Percentiles rank a stretch among this genome's conserved stretches.
Evolutionary conservation across 495 filamentous ascomycete genomes (phyloP).

Genomic region (Neurospora tetraspora): DNA sequence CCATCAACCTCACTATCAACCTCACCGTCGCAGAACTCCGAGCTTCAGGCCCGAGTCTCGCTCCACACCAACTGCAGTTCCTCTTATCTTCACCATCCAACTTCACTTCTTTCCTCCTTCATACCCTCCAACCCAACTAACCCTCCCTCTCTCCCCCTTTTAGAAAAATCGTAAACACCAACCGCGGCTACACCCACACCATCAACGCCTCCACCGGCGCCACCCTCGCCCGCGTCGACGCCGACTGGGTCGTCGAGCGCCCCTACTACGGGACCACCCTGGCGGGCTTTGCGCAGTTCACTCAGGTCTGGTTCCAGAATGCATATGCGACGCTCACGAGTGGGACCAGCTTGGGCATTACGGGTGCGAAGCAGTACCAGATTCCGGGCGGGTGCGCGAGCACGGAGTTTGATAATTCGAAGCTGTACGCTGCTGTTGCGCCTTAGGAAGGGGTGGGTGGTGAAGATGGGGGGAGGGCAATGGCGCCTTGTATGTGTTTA

Average conservation of each 20-base stretch:
- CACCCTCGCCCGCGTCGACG: constrained; percentile 13
- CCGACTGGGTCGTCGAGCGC: constrained; percentile 24
- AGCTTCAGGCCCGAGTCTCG: neutral
- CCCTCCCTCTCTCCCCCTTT: neutral
- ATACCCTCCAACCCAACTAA: neutral
- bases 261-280: constrained; percentile 15
- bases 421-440: neutral
- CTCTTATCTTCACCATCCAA: neutral
- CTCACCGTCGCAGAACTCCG: neutral
- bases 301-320: constrained; percentile 20
- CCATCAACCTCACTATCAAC: neutral
- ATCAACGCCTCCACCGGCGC: constrained; percentile 8
- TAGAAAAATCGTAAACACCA: constrained; percentile 11
- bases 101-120: neutral
- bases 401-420: constrained; percentile 10
- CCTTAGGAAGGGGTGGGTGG: neutral
- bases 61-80: neutral
- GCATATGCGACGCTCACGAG: constrained; percentile 6
- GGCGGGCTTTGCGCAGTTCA: constrained; percentile 16
- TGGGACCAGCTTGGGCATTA: constrained; percentile 8
- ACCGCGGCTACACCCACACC: constrained; percentile 4
- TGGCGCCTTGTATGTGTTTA: neutral
- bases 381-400: constrained; percentile 11
- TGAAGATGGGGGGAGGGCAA: neutral
- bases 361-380: constrained; percentile 20